Base-by-base conservation (phyloP, 345 rosid species). In the Aquilaria sinensis region DNA sequence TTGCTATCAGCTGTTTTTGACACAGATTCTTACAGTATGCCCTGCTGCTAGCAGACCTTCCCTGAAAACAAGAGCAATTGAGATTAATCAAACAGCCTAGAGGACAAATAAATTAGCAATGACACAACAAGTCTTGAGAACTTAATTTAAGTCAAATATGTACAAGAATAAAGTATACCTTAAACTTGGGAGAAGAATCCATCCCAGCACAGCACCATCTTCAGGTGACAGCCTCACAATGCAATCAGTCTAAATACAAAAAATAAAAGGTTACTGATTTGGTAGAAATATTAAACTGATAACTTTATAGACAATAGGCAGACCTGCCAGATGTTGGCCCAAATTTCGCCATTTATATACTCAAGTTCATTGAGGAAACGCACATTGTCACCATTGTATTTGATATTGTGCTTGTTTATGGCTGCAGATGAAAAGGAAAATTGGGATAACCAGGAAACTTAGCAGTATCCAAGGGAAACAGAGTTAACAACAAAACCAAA, bases 291-390 rank as follows among this genome's bases (percentile, higher is more conserved):
- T 37, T 1, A 37, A 37, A 37, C 10, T 56, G 11, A 41, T 59
- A 37, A 16, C 37, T 47, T 37, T 9, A 37, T 5, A 37, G 43
- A 37, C 8, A 37, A 56, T 75, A 37, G 63, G 4, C 62, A 49
- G 81, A 95, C 99, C 98, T 72, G 81, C 88, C 87, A 95, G 62
- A 95, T 76, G 61, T 95, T 95, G 6, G 96, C 96, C 99, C 99
- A 95, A 45, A 95, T 77, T 84, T 95, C 99, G 12, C 89, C 85
- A 69, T 95, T 73, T 62, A 95, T 67, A 72, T 78, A 91, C 80
- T 95, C 99, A 51, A 91, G 83, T 68, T 91, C 99, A 70, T 95
- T 91, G 55, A 95, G 91, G 77, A 69, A 71, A 59, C 70, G 83
- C 12, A 95, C 90, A 61, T 85, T 80, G 61, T 55, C 72, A 47